Conservation (phyloP, 345 rosid species). For the Lepidium africanum region DNA sequence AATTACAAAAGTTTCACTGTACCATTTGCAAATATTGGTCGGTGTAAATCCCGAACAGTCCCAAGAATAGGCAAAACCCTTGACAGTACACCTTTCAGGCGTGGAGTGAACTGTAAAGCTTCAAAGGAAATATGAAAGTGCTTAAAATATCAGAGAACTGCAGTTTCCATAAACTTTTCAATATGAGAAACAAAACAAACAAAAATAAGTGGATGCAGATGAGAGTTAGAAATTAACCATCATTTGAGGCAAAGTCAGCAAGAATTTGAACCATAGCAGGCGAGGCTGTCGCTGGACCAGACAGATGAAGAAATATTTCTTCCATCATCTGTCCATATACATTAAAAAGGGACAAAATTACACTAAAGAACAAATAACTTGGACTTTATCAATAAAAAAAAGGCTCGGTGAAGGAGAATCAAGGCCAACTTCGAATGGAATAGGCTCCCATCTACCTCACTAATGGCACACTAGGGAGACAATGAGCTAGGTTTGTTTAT, state of each 20-base stretch:
- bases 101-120: slow-evolving; percentile 94
- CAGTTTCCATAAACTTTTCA: slow-evolving; percentile 2
- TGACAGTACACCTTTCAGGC: slow-evolving; percentile 81
- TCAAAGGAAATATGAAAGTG: slow-evolving; percentile 37
- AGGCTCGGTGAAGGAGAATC: background rate
- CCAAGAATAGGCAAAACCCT: slow-evolving; percentile 87
- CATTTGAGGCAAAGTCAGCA: slow-evolving; percentile 92
- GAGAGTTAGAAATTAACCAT: slow-evolving; percentile 53
- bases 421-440: background rate
- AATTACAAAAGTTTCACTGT: slow-evolving; percentile 17
- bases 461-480: background rate
- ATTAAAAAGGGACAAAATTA: slow-evolving; percentile 1
- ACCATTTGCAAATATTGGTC: slow-evolving; percentile 96
- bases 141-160: slow-evolving; percentile 29
- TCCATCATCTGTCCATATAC: slow-evolving; percentile 80
- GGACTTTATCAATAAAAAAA: background rate
- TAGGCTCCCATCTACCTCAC: slow-evolving; percentile 2
- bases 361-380: slow-evolving; percentile 1
- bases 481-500: background rate
- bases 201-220: background rate
- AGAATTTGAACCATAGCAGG: slow-evolving; percentile 97
- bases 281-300: slow-evolving; percentile 64
- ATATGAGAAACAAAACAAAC: slow-evolving; percentile 2
- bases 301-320: slow-evolving; percentile 75
- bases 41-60: slow-evolving; percentile 75